Evolutionary conservation across 177 flowering plant genomes (phyloP).

Genomic region (Vitis hybrid): DNA sequence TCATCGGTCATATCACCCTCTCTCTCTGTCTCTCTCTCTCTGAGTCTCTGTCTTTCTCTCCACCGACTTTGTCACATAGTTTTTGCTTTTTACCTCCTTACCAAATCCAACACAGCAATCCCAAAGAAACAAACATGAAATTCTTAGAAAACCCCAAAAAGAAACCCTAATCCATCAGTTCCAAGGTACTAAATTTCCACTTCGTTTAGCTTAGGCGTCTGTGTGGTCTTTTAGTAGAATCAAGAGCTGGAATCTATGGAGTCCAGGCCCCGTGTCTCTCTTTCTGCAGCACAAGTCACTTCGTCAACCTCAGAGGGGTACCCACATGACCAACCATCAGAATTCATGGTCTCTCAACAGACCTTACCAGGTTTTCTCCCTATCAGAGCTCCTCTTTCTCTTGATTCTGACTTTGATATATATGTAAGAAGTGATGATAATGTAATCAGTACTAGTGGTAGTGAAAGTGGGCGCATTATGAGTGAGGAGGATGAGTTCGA

Average conservation of each 20-base stretch:
- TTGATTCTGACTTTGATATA: slow-evolving; percentile 31
- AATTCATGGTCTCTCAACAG: slow-evolving; percentile 1
- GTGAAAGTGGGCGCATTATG: neutral
- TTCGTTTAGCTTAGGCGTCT: neutral
- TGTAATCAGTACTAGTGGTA: slow-evolving; percentile 1
- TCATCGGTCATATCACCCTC: too few species aligned
- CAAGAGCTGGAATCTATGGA: slow-evolving; percentile 12
- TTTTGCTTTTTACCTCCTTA: too few species aligned
- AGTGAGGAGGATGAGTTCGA: slow-evolving; percentile 16
- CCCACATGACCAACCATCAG: neutral
- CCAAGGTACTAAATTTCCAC: too few species aligned
- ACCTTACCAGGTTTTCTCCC: slow-evolving; percentile 23
- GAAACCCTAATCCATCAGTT: too few species aligned
- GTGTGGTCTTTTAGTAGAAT: neutral
- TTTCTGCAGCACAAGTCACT: slow-evolving; percentile 21
- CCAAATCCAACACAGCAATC: too few species aligned
- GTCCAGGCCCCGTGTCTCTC: slow-evolving; percentile 16
- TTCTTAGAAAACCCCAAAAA: too few species aligned
- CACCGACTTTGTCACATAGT: too few species aligned
- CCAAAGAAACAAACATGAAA: too few species aligned
- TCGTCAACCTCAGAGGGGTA: slow-evolving; percentile 3
- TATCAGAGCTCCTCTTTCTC: slow-evolving; percentile 44
- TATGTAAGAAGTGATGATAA: neutral
- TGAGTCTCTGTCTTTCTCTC: too few species aligned
- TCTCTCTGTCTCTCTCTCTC: too few species aligned